Base-by-base conservation (phyloP, 148 eudicot species). In the Agrostemma githago region DNA sequence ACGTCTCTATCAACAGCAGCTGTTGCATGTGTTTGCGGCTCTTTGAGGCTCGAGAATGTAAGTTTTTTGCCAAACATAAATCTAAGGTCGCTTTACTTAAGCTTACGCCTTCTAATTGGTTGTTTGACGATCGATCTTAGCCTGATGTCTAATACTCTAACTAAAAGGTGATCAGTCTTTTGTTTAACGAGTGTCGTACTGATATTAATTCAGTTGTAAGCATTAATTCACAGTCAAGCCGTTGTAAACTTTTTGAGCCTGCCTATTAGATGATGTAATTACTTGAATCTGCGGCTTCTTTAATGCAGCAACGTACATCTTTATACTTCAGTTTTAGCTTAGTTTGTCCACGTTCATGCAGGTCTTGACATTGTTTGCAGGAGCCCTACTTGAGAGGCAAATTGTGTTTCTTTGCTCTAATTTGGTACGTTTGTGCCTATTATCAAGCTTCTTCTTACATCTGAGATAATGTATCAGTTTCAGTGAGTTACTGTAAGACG, bases 341-440 rank as follows among this genome's bases (percentile, higher is more conserved):
- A 10, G 20, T 10, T 39, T 56, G 37, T 37, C 65, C 70, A 15
- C 3, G 46, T 34, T 63, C 62, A 34, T 79, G 72, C 90, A 95
- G 98, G 86, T 95, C 7, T 80, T 92, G 78, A 92, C 97, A 80
- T 70, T 95, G 85, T 85, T 95, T 77, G 86, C 94, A 15, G 97
- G 89, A 70, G 93, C 93, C 71, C 84, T 95, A 59, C 87, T 95
- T 84, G 98, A 95, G 82, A 95, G 92, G 83, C 97, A 95, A 80
- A 90, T 95, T 80, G 88, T 87, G 58, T 53, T 92, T 65, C 86
- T 90, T 78, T 95, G 93, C 78, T 88, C 98, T 46, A 95, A 95
- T 80, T 79, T 95, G 98, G 98, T 95, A 85, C 19, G 87, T 76
- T 26, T 56, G 39, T 17, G 21, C 44, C 72, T 9, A 41, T 58